Percentiles rank a stretch among this genome's conserved stretches.
Conservation (phyloP, 345 rosid genomes). For the Streptanthus diversifolius region DNA sequence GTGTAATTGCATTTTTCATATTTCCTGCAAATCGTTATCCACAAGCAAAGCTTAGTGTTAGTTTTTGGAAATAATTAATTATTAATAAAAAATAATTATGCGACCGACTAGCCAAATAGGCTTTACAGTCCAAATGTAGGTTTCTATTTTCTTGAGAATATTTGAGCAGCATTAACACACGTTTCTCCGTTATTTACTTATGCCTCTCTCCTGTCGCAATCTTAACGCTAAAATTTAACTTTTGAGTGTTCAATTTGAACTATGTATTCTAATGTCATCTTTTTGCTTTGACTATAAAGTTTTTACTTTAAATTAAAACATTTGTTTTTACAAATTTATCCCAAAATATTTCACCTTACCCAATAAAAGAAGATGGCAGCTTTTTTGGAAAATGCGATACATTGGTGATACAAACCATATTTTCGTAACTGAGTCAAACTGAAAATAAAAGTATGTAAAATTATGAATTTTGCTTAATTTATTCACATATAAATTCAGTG, state of each 20-base stretch:
- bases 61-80: conserved; percentile 13
- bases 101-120: conserved; percentile 15
- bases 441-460: background rate
- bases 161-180: conserved; percentile 18
- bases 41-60: conserved; percentile 23
- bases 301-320: background rate
- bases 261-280: conserved; percentile 10
- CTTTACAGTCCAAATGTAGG: conserved; percentile 22
- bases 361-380: conserved; percentile 1
- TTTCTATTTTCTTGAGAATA: conserved; percentile 25
- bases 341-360: conserved; percentile 10
- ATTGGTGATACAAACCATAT: conserved; percentile 5
- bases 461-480: background rate
- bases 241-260: conserved; percentile 30
- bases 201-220: conserved; percentile 25
- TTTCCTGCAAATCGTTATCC: conserved; percentile 19
- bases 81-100: background rate
- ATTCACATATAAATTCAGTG: background rate
- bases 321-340: conserved; percentile 9
- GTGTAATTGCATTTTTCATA: conserved; percentile 1
- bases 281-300: conserved; percentile 26
- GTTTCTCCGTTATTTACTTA: conserved; percentile 22
- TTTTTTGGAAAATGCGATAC: background rate
- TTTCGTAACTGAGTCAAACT: conserved; percentile 7
- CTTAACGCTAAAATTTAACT: conserved; percentile 14